Conservation (phyloP, 1,284 basidiomycete genomes). For the Austroboletus niveus region DNA sequence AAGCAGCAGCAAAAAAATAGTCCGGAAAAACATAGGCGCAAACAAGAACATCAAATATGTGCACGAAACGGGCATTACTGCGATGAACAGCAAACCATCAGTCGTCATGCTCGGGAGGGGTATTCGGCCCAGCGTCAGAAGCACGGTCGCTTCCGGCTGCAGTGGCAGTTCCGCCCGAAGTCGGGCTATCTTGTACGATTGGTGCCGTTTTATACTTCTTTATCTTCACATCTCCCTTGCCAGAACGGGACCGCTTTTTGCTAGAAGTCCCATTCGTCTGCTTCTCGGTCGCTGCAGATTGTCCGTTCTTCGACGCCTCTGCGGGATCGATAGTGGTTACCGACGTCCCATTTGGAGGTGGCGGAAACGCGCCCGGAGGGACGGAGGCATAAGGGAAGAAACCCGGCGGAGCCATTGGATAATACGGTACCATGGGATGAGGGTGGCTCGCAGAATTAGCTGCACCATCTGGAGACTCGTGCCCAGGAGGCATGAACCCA, state of each 20-base stretch:
- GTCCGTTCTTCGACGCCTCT: conserved; percentile 22
- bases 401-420: conserved; percentile 39
- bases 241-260: conserved; percentile 30
- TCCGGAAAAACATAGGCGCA: conserved; percentile 10
- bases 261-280: conserved; percentile 29
- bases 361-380: conserved; percentile 28
- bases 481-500: conserved; percentile 38
- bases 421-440: conserved; percentile 43
- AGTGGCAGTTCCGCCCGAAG: conserved; percentile 19
- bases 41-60: conserved; percentile 11
- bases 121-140: conserved; percentile 23
- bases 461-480: conserved; percentile 43
- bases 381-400: conserved; percentile 32
- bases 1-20: neutral
- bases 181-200: conserved; percentile 15
- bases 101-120: conserved; percentile 23
- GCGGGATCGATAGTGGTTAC: conserved; percentile 29
- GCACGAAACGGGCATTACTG: neutral
- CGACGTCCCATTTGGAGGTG: conserved; percentile 24
- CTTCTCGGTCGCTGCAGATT: conserved; percentile 13
- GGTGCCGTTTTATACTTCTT: conserved; percentile 37
- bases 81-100: conserved; percentile 12
- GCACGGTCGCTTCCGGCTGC: conserved; percentile 24
- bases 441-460: conserved; percentile 42
- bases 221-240: conserved; percentile 31